Base-by-base conservation (phyloP, 139 green algal species). In the Edaphochlamys debaryana region DNA sequence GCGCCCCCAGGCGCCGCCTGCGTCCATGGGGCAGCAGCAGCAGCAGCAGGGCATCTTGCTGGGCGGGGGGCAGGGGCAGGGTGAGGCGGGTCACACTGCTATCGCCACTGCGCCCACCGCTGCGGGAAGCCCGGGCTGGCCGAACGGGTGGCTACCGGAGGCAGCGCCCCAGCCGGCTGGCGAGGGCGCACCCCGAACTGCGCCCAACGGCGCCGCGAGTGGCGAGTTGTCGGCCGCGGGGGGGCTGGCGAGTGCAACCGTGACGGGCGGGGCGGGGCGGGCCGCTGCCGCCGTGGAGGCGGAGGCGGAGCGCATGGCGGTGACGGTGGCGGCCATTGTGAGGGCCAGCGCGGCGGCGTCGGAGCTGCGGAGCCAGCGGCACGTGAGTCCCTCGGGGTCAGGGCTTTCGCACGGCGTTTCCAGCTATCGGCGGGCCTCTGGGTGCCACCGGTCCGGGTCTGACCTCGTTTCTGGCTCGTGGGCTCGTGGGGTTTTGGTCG, bases 291-390 rank as follows among this genome's bases (percentile, higher is more conserved):
- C 71, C 23, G 67, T 2, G 56, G 37, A 54, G 20, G 54, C 68
- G 17, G 73, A 58, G 58, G 56, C 56, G 25, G 54, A 30, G 56
- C 37, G 73, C 4, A 41, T 80, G 56, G 56, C 52, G 56, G 48
- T 38, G 6, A n/a, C 56, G 27, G 73, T 56, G 19, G 73, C 54
- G 13, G 73, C 73, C 6, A 69, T 80, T 32, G 56, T 80, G 29
- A 56, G 73, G 0, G 73, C 58, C 7, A 69, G 48, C 27, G 73
- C 73, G 3, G 56, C 38, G 13, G 73, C 73, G 20, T 41, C 27
- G 40, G 73, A 69, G 73, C 73, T 36, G 8, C 73, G 56, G 5
- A 70, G 37, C 11, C 52, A 58, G 19, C 73, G 56, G 4, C 56
- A 63, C n/a, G 50, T 22, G 25, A 22, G 50, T 58, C 20, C 50